Percentiles rank a stretch among this genome's conserved stretches.
These are phyloP conservation scores for Corylus americana DNA, from an alignment of 306 rosid species.

Conservation along the genomic window DNA sequence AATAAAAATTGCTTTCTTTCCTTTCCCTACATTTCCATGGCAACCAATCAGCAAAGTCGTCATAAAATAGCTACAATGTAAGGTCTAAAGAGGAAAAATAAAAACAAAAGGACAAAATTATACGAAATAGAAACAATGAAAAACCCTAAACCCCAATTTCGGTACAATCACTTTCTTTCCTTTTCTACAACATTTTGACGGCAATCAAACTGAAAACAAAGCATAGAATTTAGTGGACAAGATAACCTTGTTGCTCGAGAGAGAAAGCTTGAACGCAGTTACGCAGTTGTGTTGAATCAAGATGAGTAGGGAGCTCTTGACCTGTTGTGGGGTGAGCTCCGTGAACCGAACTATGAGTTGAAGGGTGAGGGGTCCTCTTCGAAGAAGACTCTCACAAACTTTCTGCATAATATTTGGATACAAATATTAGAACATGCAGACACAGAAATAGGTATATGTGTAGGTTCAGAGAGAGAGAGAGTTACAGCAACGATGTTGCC, in stretches of 20 bases:
- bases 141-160: not conserved
- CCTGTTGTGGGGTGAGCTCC: conserved; percentile 61
- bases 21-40: not conserved
- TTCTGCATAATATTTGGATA: conserved; percentile 46
- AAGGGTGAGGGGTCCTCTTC: conserved; percentile 55
- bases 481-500: conserved; percentile 77
- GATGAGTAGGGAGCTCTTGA: conserved; percentile 76
- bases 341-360: conserved; percentile 50
- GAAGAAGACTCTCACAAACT: conserved; percentile 69
- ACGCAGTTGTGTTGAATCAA: conserved; percentile 75
- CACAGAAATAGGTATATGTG: not conserved
- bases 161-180: not conserved
- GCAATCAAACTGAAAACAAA: not conserved
- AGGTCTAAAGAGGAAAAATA: too few species aligned
- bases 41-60: not conserved
- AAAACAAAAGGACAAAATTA: not conserved
- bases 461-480: conserved; percentile 10
- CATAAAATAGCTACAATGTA: not conserved
- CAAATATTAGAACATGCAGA: not conserved
- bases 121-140: not conserved
- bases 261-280: conserved; percentile 61
- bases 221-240: not conserved
- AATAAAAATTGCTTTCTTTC: not conserved
- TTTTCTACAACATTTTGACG: too few species aligned
- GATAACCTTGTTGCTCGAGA: conserved; percentile 30